Conservation (phyloP, 2,329 filamentous ascomycete genomes). For the Emydomyces testavorans region DNA sequence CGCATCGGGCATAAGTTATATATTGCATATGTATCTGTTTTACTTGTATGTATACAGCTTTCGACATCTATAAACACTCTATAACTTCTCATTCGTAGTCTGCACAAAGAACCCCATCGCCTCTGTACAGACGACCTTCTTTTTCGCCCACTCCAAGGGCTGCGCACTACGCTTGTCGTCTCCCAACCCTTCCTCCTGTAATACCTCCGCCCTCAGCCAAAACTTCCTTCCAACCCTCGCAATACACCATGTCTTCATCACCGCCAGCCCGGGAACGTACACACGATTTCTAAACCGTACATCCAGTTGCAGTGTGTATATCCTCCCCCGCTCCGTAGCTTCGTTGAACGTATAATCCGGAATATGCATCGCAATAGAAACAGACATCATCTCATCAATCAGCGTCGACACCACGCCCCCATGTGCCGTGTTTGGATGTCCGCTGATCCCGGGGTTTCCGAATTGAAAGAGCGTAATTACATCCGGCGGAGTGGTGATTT, state of each 20-base stretch:
- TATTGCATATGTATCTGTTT: too few relatives aligned
- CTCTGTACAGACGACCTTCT: slow-evolving; percentile 29
- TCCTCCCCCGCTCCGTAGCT: slow-evolving; percentile 22
- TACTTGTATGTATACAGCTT: too few relatives aligned
- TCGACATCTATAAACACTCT: not conserved
- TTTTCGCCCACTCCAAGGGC: slow-evolving; percentile 26
- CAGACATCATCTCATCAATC: slow-evolving; percentile 37
- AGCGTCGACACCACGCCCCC: slow-evolving; percentile 33
- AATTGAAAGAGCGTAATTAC: slow-evolving; percentile 30
- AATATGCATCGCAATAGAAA: slow-evolving; percentile 28
- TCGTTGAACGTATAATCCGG: slow-evolving; percentile 14
- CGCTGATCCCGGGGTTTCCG: slow-evolving; percentile 28
- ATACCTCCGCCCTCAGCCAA: slow-evolving; percentile 31
- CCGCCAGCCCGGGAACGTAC: slow-evolving; percentile 27
- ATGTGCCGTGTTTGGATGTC: slow-evolving; percentile 32
- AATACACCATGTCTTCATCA: slow-evolving; percentile 29
- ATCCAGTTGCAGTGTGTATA: slow-evolving; percentile 34
- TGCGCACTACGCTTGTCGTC: slow-evolving; percentile 17
- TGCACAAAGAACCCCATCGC: slow-evolving; percentile 35
- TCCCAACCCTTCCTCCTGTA: slow-evolving; percentile 29
- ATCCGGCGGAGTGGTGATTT: slow-evolving; percentile 22
- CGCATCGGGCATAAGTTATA: too few relatives aligned
- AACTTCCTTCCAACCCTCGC: slow-evolving; percentile 31
- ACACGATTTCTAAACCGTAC: slow-evolving; percentile 32
- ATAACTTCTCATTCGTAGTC: slow-evolving; percentile 24